Evolutionary conservation across 306 rosid species (phyloP).

Genomic region (Urtica urens): DNA sequence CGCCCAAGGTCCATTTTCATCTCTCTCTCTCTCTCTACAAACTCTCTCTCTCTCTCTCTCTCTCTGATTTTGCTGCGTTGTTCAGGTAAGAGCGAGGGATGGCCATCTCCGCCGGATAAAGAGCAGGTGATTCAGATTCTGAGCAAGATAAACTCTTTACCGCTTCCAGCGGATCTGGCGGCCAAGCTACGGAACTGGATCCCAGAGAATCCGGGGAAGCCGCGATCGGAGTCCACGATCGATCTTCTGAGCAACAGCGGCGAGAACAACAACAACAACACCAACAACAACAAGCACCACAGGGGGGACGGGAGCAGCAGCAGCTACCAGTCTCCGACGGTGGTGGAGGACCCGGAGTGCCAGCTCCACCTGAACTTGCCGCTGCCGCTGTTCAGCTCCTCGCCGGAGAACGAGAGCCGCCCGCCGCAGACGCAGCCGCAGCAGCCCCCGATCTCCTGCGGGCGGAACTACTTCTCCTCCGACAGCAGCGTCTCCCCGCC

Average conservation of each 20-base stretch:
- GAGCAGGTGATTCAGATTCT: slow-evolving; percentile 76
- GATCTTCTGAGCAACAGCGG: slow-evolving; percentile 63
- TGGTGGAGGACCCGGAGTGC: slow-evolving; percentile 65
- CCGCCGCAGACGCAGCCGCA: no score
- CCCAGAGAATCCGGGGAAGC: slow-evolving; percentile 32
- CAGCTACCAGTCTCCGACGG: slow-evolving; percentile 68
- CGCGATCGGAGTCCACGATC: slow-evolving; percentile 51
- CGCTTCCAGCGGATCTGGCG: slow-evolving; percentile 65
- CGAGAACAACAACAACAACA: slow-evolving; percentile 48
- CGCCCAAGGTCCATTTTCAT: slow-evolving; percentile 40
- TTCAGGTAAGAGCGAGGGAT: slow-evolving; percentile 54
- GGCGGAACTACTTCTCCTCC: slow-evolving; percentile 67
- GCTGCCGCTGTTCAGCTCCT: slow-evolving; percentile 64
- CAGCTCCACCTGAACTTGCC: slow-evolving; percentile 60
- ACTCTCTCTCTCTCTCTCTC: background rate
- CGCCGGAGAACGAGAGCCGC: slow-evolving; percentile 43
- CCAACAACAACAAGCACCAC: slow-evolving; percentile 26
- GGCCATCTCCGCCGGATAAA: slow-evolving; percentile 44
- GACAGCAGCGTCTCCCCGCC: slow-evolving; percentile 82
- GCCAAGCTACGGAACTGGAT: slow-evolving; percentile 52
- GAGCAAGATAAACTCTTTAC: slow-evolving; percentile 50
- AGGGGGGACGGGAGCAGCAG: slow-evolving; percentile 74
- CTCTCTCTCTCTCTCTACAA: background rate
- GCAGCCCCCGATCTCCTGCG: slow-evolving; percentile 43
- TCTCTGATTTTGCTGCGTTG: slow-evolving; percentile 1